Evolutionary conservation across 2,329 filamentous ascomycete genomes (phyloP).

Genomic region (Diaporthe sp.): DNA sequence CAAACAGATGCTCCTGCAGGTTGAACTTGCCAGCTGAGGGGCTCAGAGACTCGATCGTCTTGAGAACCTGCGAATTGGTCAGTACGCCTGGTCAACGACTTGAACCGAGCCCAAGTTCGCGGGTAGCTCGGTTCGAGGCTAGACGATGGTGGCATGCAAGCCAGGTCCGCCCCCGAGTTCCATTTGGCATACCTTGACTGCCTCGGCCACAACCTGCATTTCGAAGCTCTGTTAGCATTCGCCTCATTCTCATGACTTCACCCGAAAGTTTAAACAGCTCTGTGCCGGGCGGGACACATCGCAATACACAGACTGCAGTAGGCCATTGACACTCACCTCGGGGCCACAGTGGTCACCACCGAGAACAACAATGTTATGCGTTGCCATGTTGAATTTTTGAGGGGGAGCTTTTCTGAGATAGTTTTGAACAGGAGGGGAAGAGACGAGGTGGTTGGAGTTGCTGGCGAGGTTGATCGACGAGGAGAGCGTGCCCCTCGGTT

Average conservation of each 20-base stretch:
- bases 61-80: constrained; percentile 67
- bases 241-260: not conserved
- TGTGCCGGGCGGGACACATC: not conserved
- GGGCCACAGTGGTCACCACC: constrained; percentile 88
- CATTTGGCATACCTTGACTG: constrained; percentile 76
- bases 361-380: constrained; percentile 85
- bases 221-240: not conserved
- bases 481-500: constrained; percentile 36
- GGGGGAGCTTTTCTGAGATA: not conserved
- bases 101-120: constrained; percentile 8
- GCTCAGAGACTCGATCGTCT: constrained; percentile 80
- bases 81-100: not conserved
- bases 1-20: constrained; percentile 89
- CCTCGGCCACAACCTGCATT: constrained; percentile 82
- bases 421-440: not conserved
- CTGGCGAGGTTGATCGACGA: constrained; percentile 12
- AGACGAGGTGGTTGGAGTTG: not conserved
- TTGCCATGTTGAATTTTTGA: constrained; percentile 66
- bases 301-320: not conserved
- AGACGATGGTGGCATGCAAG: constrained; percentile 25
- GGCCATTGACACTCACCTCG: constrained; percentile 70
- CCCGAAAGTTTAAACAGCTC: not conserved
- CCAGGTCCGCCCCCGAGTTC: not conserved
- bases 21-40: constrained; percentile 83
- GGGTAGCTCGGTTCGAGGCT: not conserved